Percentiles rank a stretch among this genome's conserved stretches.
phyloP scores from a whole-genome alignment of 352 stramenopile genomes.

The Lagenidium giganteum region DNA sequence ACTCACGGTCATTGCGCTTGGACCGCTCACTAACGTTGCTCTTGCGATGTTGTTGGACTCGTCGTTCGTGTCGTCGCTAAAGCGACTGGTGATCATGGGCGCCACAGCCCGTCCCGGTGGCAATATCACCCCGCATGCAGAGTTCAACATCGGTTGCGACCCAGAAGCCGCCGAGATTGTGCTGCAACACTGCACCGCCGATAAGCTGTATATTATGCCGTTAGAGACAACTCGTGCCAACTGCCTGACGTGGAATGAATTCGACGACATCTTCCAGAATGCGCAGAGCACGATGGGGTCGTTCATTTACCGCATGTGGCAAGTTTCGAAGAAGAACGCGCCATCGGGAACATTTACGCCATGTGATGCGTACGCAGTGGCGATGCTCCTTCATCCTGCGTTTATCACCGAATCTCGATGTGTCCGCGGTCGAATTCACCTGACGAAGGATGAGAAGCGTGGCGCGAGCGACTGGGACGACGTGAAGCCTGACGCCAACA shows the following conservation, averaged over 20 bases:
- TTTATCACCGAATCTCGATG: constrained; percentile 39
- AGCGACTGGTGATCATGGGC: constrained; percentile 72
- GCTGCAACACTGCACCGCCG: constrained; percentile 51
- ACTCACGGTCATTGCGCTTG: constrained; percentile 66
- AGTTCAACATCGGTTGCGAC: constrained; percentile 83
- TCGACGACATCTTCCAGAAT: constrained; percentile 61
- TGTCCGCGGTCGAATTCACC: constrained; percentile 45
- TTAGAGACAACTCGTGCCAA: constrained; percentile 66
- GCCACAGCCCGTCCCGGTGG: constrained; percentile 56
- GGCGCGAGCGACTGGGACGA: constrained; percentile 49
- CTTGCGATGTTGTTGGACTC: constrained; percentile 71
- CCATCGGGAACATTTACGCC: constrained; percentile 44
- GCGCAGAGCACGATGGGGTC: constrained; percentile 23
- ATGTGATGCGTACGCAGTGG: constrained; percentile 73
- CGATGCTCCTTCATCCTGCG: constrained; percentile 46
- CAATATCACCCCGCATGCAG: constrained; percentile 59
- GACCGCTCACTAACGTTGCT: constrained; percentile 76
- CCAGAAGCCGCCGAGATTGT: constrained; percentile 78
- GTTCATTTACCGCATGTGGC: constrained; percentile 64
- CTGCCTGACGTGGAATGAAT: constrained; percentile 49
- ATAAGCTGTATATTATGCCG: constrained; percentile 63
- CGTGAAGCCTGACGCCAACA: constrained; percentile 17
- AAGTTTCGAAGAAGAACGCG: constrained; percentile 40
- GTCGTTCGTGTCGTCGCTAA: constrained; percentile 49
- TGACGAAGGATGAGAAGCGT: constrained; percentile 47